A percentile compares a stretch with the other conserved stretches of the same genome.
phyloP scores from a whole-genome alignment of 2,329 filamentous ascomycete genomes.

The Trichoderma aggressivum region DNA sequence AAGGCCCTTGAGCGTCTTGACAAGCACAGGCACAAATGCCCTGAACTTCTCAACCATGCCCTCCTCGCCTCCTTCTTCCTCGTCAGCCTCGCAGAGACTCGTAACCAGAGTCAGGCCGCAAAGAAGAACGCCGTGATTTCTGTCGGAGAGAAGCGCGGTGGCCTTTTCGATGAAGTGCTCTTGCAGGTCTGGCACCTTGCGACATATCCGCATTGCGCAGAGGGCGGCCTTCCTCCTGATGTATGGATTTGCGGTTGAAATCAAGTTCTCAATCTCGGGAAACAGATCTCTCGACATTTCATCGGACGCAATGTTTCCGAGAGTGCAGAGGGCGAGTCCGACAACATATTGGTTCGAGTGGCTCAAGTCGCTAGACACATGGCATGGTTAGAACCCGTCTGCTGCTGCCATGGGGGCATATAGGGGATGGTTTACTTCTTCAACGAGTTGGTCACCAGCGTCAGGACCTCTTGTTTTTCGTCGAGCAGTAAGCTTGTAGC shows the following conservation, averaged over 20 bases:
- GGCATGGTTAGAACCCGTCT: neutral
- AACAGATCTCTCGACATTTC: slow-evolving; percentile 99
- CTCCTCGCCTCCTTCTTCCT: slow-evolving; percentile 85
- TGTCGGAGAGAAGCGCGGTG: slow-evolving; percentile 79
- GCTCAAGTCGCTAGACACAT: slow-evolving; percentile 72
- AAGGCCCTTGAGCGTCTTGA: slow-evolving; percentile 86
- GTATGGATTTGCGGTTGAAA: slow-evolving; percentile 96
- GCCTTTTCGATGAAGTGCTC: slow-evolving; percentile 97
- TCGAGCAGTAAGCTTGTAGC: slow-evolving; percentile 94
- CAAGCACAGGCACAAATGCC: slow-evolving; percentile 76
- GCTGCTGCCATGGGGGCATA: neutral
- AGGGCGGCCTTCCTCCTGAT: slow-evolving; percentile 94
- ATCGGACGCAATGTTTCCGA: slow-evolving; percentile 95
- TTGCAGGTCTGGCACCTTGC: slow-evolving; percentile 94
- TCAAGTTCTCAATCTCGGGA: slow-evolving; percentile 86
- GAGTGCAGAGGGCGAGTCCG: slow-evolving; percentile 88
- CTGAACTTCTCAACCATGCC: slow-evolving; percentile 89
- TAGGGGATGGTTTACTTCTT: slow-evolving; percentile 68
- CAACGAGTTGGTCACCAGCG: slow-evolving; percentile 93
- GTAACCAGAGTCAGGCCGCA: slow-evolving; percentile 89
- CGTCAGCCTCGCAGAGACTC: slow-evolving; percentile 91
- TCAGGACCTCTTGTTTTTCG: slow-evolving; percentile 97
- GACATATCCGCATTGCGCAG: slow-evolving; percentile 98
- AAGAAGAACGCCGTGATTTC: slow-evolving; percentile 92
- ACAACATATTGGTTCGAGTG: slow-evolving; percentile 99